A percentile compares a stretch with the other conserved stretches of the same genome.
Conservation (phyloP, 768 basidiomycete species). For the Calocera cornea region DNA sequence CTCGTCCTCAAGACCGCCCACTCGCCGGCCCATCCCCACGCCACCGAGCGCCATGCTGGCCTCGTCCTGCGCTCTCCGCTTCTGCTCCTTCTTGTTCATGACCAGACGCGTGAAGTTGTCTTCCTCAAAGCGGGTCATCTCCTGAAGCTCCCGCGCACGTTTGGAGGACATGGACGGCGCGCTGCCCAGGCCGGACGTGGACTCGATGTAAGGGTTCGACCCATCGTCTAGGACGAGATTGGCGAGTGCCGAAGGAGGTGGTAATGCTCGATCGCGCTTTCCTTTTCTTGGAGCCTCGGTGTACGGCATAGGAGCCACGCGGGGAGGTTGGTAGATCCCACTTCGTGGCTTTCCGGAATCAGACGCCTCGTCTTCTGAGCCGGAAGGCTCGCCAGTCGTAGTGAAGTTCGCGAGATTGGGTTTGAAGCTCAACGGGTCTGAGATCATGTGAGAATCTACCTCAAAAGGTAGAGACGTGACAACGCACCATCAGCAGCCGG, state of each 20-base stretch:
- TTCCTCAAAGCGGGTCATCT: slow-evolving; percentile 81
- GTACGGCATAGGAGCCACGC: slow-evolving; percentile 81
- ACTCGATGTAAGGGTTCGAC: slow-evolving; percentile 52
- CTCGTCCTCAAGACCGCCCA: slow-evolving; percentile 68
- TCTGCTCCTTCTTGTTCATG: slow-evolving; percentile 77
- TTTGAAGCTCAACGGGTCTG: slow-evolving; percentile 84
- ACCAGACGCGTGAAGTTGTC: slow-evolving; percentile 84
- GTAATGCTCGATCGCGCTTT: slow-evolving; percentile 35
- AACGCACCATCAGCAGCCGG: slow-evolving; percentile 45
- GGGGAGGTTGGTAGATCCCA: slow-evolving; percentile 46
- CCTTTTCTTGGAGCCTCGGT: slow-evolving; percentile 37
- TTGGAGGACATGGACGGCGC: slow-evolving; percentile 36
- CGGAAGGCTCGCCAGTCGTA: slow-evolving; percentile 28
- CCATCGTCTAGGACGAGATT: slow-evolving; percentile 40
- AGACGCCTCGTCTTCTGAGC: slow-evolving; percentile 21
- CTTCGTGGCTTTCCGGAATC: slow-evolving; percentile 11
- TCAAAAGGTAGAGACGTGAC: slow-evolving; percentile 5
- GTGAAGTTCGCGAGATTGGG: slow-evolving; percentile 74
- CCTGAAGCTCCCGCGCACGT: slow-evolving; percentile 65
- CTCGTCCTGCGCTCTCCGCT: slow-evolving; percentile 62
- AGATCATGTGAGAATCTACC: slow-evolving; percentile 3
- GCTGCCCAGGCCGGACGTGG: slow-evolving; percentile 53
- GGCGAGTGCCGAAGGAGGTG: slow-evolving; percentile 49
- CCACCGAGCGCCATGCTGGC: slow-evolving; percentile 79
- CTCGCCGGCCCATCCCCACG: slow-evolving; percentile 34